Base-by-base conservation (phyloP, 257 asterid genomes). In the Ocimum tenuiflorum region DNA sequence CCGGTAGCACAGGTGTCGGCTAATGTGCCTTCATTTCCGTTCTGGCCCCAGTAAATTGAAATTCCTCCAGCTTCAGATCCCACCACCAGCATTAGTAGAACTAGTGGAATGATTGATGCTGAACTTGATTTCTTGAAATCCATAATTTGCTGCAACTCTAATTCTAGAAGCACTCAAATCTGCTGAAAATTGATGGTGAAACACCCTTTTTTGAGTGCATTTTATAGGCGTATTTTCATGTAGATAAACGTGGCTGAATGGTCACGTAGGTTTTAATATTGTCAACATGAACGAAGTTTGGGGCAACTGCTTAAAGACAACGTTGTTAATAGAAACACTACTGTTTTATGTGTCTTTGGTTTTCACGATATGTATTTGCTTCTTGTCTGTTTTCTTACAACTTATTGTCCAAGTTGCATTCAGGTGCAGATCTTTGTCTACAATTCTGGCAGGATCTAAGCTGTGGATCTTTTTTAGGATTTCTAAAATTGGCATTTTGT, bases 11-110 rank as follows among this genome's bases (percentile, higher is more conserved):
- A 82, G 10, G 91, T 78, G 4, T 74, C 80, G 0, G 85, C 72
- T 0, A 82, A 22, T 4, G 95, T 82, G 3, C 88, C 88, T 52
- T 85, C 91, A 8, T 77, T 78, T 19, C 83, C 85, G 19, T 87
- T 85, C 29, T 85, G 89, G 1, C 91, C 89, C 89, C 88, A 82
- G 55, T 81, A 84, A 12, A 86, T 71, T 2, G 88, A 64, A 9
- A 86, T 84, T 20, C 82, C 76, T 62, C 88, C 88, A 19, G 82
- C 88, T 58, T 81, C 74, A 11, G 79, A 76, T 17, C 75, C 77
- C 36, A 56, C 80, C 54, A 65, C 80, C 9, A 77, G 67, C 69
- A 68, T 62, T 45, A 77, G 70, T 50, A 80, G 31, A 39, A 60
- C 43, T 15, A 72, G 33, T 38, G 75, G 9, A 46, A 63, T 66